Percentiles rank a stretch among this genome's conserved stretches.
phyloP scores from a whole-genome alignment of 768 basidiomycete genomes.

The Boletus vermiculosoides region DNA sequence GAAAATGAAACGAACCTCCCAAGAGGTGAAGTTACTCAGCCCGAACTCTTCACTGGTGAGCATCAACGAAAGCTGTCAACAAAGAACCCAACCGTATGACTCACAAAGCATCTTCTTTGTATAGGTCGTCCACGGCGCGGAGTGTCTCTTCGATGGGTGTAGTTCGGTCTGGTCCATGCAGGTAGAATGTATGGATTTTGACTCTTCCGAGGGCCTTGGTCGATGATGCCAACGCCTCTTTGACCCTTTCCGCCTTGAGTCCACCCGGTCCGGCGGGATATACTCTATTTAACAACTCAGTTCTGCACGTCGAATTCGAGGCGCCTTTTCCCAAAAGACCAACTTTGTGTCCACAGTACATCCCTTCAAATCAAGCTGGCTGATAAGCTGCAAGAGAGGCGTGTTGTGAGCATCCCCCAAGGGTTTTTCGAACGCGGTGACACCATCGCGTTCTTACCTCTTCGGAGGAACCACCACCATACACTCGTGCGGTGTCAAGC shows the following conservation, averaged over 20 bases:
- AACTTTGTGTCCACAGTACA: conserved; percentile 23
- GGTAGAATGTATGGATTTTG: conserved; percentile 5
- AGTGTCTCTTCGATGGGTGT: conserved; percentile 47
- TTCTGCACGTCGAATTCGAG: not conserved
- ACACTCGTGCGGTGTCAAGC: conserved; percentile 11
- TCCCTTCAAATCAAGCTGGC: conserved; percentile 15
- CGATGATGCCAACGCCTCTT: not conserved
- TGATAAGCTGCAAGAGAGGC: conserved; percentile 7
- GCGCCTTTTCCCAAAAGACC: not conserved
- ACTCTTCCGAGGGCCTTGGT: not conserved
- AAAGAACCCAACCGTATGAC: conserved; percentile 9
- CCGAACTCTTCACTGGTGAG: conserved; percentile 13
- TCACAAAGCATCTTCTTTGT: conserved; percentile 52
- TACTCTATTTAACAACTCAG: conserved; percentile 24
- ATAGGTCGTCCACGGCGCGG: conserved; percentile 44
- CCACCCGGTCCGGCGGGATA: conserved; percentile 26
- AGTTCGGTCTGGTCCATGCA: conserved; percentile 41
- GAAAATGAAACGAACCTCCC: conserved; percentile 27
- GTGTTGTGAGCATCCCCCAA: not conserved
- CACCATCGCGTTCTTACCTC: conserved; percentile 4
- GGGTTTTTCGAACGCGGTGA: no score
- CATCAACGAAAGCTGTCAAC: not conserved
- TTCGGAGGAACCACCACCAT: conserved; percentile 19
- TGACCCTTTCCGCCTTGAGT: not conserved
- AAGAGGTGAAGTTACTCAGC: conserved; percentile 22